Conservation (phyloP, 495 filamentous ascomycete genomes). For the Lophium mytilinum region DNA sequence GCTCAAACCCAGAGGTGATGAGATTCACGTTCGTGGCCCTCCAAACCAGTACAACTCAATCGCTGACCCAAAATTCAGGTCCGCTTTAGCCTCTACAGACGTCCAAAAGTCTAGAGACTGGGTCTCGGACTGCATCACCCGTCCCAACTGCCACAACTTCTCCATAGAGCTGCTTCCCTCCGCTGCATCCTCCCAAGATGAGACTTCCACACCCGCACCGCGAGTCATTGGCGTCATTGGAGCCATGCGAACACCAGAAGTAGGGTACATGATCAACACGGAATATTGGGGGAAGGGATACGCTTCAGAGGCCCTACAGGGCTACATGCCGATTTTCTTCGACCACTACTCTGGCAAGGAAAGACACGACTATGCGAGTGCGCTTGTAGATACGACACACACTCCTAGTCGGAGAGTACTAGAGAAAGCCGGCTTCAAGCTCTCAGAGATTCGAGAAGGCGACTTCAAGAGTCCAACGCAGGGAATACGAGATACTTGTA, state of each 20-base stretch:
- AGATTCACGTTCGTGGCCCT: not conserved
- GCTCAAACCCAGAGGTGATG: slow-evolving; percentile 7
- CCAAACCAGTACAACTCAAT: not conserved
- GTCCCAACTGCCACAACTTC: slow-evolving; percentile 21
- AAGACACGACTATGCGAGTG: slow-evolving; percentile 17
- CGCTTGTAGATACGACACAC: slow-evolving; percentile 15
- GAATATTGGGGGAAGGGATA: slow-evolving; percentile 25
- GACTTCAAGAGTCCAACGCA: slow-evolving; percentile 21
- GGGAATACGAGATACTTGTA: slow-evolving; percentile 17
- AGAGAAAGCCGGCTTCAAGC: slow-evolving; percentile 18
- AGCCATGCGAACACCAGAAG: slow-evolving; percentile 21
- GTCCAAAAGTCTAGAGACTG: slow-evolving; percentile 11
- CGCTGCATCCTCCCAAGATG: not conserved
- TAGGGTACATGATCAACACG: slow-evolving; percentile 23
- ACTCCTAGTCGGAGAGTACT: slow-evolving; percentile 20
- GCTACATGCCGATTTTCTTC: slow-evolving; percentile 24
- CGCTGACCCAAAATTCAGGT: not conserved
- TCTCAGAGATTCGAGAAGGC: slow-evolving; percentile 11
- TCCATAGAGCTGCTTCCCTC: slow-evolving; percentile 23
- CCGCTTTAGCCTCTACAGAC: slow-evolving; percentile 4
- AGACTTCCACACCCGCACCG: not conserved
- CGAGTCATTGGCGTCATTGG: slow-evolving; percentile 25
- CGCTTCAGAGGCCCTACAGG: slow-evolving; percentile 23
- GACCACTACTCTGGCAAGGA: slow-evolving; percentile 15
- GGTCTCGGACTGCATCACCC: slow-evolving; percentile 19